These are phyloP conservation scores for Chenopodium berlandieri DNA, from an alignment of 148 eudicot species.

Conservation along the genomic window DNA sequence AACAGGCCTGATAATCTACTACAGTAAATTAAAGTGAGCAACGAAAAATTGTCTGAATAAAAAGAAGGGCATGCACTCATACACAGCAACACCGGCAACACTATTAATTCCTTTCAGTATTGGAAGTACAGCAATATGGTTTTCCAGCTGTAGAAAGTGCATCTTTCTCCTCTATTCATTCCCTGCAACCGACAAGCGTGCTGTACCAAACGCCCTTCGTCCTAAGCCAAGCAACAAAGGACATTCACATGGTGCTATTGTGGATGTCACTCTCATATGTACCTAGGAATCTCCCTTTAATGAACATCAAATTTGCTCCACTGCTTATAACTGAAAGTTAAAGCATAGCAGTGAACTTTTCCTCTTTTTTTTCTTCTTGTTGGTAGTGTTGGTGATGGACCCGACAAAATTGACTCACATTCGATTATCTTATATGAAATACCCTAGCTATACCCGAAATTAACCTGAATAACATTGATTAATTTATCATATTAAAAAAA, in stretches of 20 bases:
- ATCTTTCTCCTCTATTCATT: not conserved
- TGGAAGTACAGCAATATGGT: not conserved
- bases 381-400: not conserved
- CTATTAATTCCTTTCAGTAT: not conserved
- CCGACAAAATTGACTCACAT: not conserved
- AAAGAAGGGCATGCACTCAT: not conserved
- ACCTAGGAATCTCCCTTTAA: conserved; percentile 14
- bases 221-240: conserved; percentile 19
- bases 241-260: conserved; percentile 24
- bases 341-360: conserved; percentile 6
- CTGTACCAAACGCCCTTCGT: conserved; percentile 6
- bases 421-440: not conserved
- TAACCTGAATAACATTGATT: not conserved
- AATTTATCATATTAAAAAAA: too few relatives aligned
- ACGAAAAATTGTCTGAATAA: not conserved
- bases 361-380: not conserved
- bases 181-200: conserved; percentile 16
- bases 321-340: conserved; percentile 17
- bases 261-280: conserved; percentile 17
- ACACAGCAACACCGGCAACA: not conserved
- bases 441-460: not conserved
- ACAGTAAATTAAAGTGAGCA: not conserved
- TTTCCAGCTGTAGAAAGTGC: not conserved
- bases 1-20: not conserved
- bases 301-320: conserved; percentile 20